Base-by-base conservation (phyloP, 2,329 filamentous ascomycete species). In the Leptographium wingfieldii region DNA sequence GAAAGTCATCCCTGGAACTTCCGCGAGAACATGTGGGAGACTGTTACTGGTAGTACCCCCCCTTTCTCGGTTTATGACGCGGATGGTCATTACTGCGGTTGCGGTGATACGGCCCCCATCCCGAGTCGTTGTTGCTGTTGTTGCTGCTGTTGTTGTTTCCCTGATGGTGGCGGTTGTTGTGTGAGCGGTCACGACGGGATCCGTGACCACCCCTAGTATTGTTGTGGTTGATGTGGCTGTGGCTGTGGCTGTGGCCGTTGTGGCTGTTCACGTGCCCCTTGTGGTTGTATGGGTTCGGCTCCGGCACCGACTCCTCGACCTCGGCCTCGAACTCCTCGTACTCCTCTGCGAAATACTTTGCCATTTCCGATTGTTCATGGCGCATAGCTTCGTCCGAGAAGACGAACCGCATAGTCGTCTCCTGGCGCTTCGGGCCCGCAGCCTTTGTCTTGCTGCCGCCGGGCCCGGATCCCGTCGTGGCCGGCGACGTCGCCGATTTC, bases 371-470 rank as follows among this genome's bases (percentile, higher is more conserved):
- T 66, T 83, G 82, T 73, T 99, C 94, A 19, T 79, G 77, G 55
- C 81, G 80, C 2, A 91, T 91, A 56, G 86, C 81, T 59, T 87
- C 85, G 0, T 86, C 83, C 64, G 96, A 88, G 56, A 97, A 85
- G 72, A 96, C 90, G 71, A 96, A 97, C 7, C 94, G 83, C 65
- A 95, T 84, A 0, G 92, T 95, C 7, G 88, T 88, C 27, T 90
- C 86, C 66, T 80, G 71, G 73, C 58, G 69, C 77, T 66, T 72
- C 76, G 63, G 62, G 70, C 74, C 61, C 71, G 78, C 56, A 3
- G 14, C 14, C 74, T 81, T 75, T 33, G 65, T 64, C 25, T 65
- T 27, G 5, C 5, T 46, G 59, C 66, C 68, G 54, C 35, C 35
- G n/a, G 73, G 69, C 65, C 71, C 69, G 3, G 73, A 72, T 16